Evolutionary conservation across 2,329 filamentous ascomycete genomes (phyloP).

Genomic region (Beauveria brongniartii): DNA sequence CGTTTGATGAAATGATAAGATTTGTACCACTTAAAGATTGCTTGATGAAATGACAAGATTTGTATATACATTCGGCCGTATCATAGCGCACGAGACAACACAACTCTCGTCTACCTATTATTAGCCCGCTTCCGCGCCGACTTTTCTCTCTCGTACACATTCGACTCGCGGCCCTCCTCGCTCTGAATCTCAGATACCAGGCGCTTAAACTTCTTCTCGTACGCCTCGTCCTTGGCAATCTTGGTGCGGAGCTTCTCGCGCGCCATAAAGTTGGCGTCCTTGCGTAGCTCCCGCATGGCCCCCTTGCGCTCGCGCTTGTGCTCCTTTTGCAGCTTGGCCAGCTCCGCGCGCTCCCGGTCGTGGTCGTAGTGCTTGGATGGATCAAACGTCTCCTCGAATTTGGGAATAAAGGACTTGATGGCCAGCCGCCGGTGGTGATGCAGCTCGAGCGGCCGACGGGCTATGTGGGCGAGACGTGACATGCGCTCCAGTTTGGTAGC

Average conservation of each 20-base stretch:
- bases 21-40: background rate
- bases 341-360: constrained; percentile 78
- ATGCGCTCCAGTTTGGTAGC: constrained; percentile 41
- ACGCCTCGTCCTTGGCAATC: constrained; percentile 85
- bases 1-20: no score
- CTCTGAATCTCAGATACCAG: constrained; percentile 92
- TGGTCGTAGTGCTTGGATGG: constrained; percentile 96
- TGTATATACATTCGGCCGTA: background rate
- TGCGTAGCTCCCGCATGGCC: constrained; percentile 84
- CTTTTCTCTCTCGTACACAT: constrained; percentile 85
- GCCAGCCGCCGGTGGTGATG: constrained; percentile 84
- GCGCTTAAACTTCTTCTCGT: constrained; percentile 92
- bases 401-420: constrained; percentile 82
- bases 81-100: background rate
- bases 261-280: constrained; percentile 90
- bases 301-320: constrained; percentile 95
- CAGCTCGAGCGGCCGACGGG: constrained; percentile 72
- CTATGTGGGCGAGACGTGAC: constrained; percentile 52
- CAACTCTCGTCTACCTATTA: constrained; percentile 27
- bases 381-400: constrained; percentile 93
- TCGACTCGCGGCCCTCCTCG: constrained; percentile 79
- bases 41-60: no score
- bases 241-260: constrained; percentile 85
- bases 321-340: constrained; percentile 77
- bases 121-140: constrained; percentile 60